Evolutionary conservation across 352 stramenopile genomes (phyloP).

Genomic region (Phytophthora nicotianae): DNA sequence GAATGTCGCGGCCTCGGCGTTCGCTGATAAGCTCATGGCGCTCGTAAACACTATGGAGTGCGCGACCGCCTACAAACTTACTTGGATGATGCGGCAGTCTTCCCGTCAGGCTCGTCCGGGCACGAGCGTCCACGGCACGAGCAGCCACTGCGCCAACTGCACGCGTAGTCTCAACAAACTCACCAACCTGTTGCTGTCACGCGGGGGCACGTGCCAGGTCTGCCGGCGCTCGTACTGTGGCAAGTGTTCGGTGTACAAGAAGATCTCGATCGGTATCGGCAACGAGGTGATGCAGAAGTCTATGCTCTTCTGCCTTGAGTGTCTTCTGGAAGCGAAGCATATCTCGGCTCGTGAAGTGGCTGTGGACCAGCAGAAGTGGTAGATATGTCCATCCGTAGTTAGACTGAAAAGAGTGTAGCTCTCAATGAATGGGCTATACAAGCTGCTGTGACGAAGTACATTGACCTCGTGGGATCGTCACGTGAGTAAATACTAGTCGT

Average conservation of each 20-base stretch:
- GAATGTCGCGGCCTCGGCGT: conserved; percentile 35
- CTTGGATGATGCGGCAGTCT: conserved; percentile 44
- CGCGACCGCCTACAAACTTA: conserved; percentile 47
- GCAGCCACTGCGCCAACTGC: conserved; percentile 42
- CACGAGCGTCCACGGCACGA: conserved; percentile 25
- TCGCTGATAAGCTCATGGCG: conserved; percentile 42
- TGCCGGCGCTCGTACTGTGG: conserved; percentile 45
- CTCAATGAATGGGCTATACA: conserved; percentile 25
- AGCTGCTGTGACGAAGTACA: conserved; percentile 23
- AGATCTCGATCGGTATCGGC: conserved; percentile 43
- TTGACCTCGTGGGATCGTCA: conserved; percentile 18
- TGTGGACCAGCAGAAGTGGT: conserved; percentile 38
- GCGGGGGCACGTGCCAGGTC: conserved; percentile 40
- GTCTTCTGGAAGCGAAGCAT: conserved; percentile 45
- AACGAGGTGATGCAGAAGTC: conserved; percentile 42
- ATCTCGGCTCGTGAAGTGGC: conserved; percentile 39
- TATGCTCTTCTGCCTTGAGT: conserved; percentile 53
- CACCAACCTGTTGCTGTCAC: conserved; percentile 37
- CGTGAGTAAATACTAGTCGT: conserved; percentile 31
- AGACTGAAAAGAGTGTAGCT: conserved; percentile 25
- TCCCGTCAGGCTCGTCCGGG: conserved; percentile 19
- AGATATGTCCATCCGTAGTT: conserved; percentile 22
- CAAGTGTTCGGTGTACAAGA: conserved; percentile 53
- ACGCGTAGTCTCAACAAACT: conserved; percentile 43
- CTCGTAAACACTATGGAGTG: conserved; percentile 45